These are phyloP conservation scores for Hordeum marinum DNA, from an alignment of 176 grass and related monocot genomes.

Conservation along the genomic window DNA sequence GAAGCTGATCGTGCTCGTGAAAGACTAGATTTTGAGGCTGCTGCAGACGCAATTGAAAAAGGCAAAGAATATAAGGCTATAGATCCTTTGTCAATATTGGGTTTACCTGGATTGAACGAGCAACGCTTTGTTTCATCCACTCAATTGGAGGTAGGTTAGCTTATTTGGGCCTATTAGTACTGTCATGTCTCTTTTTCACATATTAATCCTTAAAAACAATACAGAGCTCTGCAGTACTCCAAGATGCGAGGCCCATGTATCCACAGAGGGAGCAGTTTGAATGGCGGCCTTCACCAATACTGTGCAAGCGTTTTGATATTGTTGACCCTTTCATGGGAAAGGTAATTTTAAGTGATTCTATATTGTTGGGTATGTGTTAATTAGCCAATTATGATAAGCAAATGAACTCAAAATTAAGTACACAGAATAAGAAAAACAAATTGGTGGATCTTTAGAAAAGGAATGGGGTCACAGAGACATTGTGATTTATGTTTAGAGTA, in stretches of 20 bases:
- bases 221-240: slow-evolving; percentile 31
- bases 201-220: slow-evolving; percentile 35
- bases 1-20: slow-evolving; percentile 81
- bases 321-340: slow-evolving; percentile 96
- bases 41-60: slow-evolving; percentile 86
- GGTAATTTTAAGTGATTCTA: slow-evolving; percentile 35
- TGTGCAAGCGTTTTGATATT: slow-evolving; percentile 97
- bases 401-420: slow-evolving; percentile 3
- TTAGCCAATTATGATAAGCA: not conserved
- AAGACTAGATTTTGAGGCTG: slow-evolving; percentile 92
- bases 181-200: slow-evolving; percentile 5
- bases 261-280: slow-evolving; percentile 73
- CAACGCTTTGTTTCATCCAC: slow-evolving; percentile 69
- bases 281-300: slow-evolving; percentile 76
- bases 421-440: not conserved
- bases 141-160: slow-evolving; percentile 47
- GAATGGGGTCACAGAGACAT: not conserved
- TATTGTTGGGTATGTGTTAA: not conserved
- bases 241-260: slow-evolving; percentile 51
- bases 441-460: not conserved
- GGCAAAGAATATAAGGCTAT: slow-evolving; percentile 37
- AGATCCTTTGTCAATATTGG: slow-evolving; percentile 32
- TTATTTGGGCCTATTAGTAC: not conserved
- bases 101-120: slow-evolving; percentile 40
- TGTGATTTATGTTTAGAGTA: not conserved